Evolutionary conservation across 139 green algal species (phyloP).

Genomic region (Deuterostichococcus epilithicus): DNA sequence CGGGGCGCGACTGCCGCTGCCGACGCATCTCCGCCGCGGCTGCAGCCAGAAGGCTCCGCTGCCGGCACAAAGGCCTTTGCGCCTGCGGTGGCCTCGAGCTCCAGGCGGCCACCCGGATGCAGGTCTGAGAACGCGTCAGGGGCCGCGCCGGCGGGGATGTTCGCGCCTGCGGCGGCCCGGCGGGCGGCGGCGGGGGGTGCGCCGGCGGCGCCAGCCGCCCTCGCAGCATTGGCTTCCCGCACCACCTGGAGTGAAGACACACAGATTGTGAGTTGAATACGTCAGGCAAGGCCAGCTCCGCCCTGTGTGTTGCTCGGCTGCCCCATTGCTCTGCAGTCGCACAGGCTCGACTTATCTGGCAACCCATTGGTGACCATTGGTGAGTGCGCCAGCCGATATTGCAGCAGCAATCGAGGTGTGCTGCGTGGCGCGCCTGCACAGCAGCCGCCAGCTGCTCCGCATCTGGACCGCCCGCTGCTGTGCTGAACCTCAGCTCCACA

Average conservation of each 20-base stretch:
- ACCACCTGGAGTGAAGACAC: background rate
- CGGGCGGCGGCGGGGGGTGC: background rate
- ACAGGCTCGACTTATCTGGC: too few species aligned
- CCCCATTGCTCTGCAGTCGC: too few species aligned
- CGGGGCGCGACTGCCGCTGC: background rate
- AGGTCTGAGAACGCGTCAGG: background rate
- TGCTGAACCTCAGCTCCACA: constrained; percentile 6
- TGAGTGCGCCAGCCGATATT: too few species aligned
- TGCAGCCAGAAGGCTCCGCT: too few species aligned
- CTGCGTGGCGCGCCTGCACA: constrained; percentile 4
- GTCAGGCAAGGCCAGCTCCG: too few species aligned
- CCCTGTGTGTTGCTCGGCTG: too few species aligned
- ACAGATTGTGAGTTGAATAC: background rate
- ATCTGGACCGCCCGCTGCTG: constrained; percentile 5
- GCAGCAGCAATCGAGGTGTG: too few species aligned
- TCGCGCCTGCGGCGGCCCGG: too few species aligned
- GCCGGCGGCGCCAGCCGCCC: background rate
- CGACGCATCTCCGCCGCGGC: too few species aligned
- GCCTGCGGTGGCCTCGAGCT: background rate
- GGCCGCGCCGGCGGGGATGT: too few species aligned
- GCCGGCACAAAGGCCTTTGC: background rate
- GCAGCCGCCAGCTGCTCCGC: constrained; percentile 23
- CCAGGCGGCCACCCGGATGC: background rate
- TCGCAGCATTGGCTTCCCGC: constrained; percentile 20
- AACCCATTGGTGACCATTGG: too few species aligned